Conservation (phyloP, 371 early-diverging fungal genomes). For the Conidiobolus incongruus region DNA sequence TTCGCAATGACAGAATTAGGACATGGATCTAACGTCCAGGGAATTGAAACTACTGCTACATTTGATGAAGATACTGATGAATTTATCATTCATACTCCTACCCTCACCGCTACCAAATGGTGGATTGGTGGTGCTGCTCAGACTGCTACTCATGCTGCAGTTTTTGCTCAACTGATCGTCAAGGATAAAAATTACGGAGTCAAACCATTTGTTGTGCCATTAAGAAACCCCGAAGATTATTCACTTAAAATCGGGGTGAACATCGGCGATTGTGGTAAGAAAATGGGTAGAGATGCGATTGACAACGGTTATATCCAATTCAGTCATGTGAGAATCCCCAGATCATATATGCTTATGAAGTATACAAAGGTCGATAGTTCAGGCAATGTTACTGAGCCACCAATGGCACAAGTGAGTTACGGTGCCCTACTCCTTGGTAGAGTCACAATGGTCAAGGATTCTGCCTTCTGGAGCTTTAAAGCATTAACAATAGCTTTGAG, state of each 20-base stretch:
- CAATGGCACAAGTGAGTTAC: constrained; percentile 51
- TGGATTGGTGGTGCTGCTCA: constrained; percentile 90
- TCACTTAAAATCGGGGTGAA: constrained; percentile 28
- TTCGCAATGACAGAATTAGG: constrained; percentile 86
- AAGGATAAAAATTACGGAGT: constrained; percentile 53
- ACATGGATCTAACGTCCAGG: constrained; percentile 79
- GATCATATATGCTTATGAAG: constrained; percentile 73
- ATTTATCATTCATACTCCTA: constrained; percentile 77
- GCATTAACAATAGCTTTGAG: constrained; percentile 59
- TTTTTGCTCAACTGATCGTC: constrained; percentile 59
- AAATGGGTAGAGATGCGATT: constrained; percentile 63
- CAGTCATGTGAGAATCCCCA: constrained; percentile 54
- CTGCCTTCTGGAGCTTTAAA: constrained; percentile 30
- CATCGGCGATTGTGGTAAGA: constrained; percentile 47
- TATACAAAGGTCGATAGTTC: constrained; percentile 65
- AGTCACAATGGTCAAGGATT: constrained; percentile 23
- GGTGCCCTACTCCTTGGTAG: constrained; percentile 69
- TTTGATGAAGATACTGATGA: constrained; percentile 62
- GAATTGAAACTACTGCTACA: constrained; percentile 86
- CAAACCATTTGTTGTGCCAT: constrained; percentile 50
- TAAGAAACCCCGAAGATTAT: constrained; percentile 35
- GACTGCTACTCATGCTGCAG: constrained; percentile 60
- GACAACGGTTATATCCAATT: constrained; percentile 75
- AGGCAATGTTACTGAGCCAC: constrained; percentile 48
- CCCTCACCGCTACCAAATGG: constrained; percentile 84